Evolutionary conservation across 2,329 filamentous ascomycete genomes (phyloP), one percentile per base, ranked within the genome.

Genomic region (Onygenales sp.): DNA sequence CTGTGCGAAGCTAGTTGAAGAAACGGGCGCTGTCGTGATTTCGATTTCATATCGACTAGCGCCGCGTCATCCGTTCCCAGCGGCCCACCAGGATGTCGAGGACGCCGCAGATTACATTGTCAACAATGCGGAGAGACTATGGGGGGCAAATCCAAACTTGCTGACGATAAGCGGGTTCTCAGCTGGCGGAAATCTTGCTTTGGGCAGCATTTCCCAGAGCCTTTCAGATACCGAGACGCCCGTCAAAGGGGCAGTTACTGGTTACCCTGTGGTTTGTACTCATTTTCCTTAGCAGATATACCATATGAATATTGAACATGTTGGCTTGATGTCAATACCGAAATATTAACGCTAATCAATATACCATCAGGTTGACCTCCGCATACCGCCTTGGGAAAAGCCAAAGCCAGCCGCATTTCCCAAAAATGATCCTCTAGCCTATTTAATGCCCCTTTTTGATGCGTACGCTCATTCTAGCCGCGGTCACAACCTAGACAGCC

Each of bases 161-260:
- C 60, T 78, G 53, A 78, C 75, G 0, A 61, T 74, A 1, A 68
- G 69, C 31, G 76, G 76, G 0, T 68, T 68, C 33, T 75, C 72
- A 1, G 71, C 70, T 0, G 76, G 77, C 6, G 74, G 66, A 0
- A 75, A 72, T 54, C 61, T 78, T 6, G 73, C 71, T 2, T 53
- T 78, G 6, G 65, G 62, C 3, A 27, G 21, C 21, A 57, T 65
- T 40, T 59, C 60, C 14, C 58, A 62, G 53, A 42, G 56, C 21
- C 48, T 62, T 32, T 65, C 67, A 55, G 33, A 59, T 53, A 10
- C 57, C 51, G 32, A 67, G 58, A 5, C 46, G 34, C 59, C 55
- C 4, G 63, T 71, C n/a, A 71, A 71, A 53, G 75, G 67, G 1
- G 61, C 65, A 13, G 63, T 74, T 3, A 70, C 64, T 0, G 74